Evolutionary conservation across 2,329 filamentous ascomycete genomes (phyloP), one percentile per base, ranked within the genome.

Genomic region (Diplodia corticola): DNA sequence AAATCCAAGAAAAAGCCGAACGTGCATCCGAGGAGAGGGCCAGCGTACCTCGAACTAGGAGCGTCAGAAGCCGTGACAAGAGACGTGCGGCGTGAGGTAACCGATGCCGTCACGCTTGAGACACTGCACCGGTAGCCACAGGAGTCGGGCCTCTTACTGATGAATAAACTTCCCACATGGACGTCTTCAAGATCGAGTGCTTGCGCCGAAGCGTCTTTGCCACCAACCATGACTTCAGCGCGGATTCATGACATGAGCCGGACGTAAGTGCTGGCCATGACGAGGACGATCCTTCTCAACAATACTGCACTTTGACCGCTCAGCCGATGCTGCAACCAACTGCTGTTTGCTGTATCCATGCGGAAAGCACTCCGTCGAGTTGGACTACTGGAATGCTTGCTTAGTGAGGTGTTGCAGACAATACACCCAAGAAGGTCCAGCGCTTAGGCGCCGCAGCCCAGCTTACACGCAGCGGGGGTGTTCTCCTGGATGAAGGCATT

Each of bases 51-150:
- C 37, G 55, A 26, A 48, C 55, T 6, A 40, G 55, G 17, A 60
- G 55, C 28, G 55, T 26, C 7, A 28, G 55, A 30, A 60, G 55
- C n/a, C 55, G 55, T 13, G 55, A 60, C 55, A 60, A 48, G 24
- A 24, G 55, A 30, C 55, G 55, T 37, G 55, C 46, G 37, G 15
- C 48, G 15, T 60, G 35, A 40, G 37, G 37, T 48, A 17, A 46
- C 33, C 26, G 44, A 46, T 17, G 26, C 24, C 15, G 15, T 46
- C 33, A 22, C 55, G 24, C 37, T 60, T 60, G 55, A 48, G 44
- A 60, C 55, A 60, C 55, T 37, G 55, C 55, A 24, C 24, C 48
- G 46, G 30, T 20, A 60, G 24, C n/a, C 4, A 30, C 28, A 26
- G 15, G 13, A 60, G 24, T 30, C 17, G 55, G 37, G 15, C 24